phyloP scores from a whole-genome alignment of 2,329 filamentous ascomycete genomes.

The Thielaviopsis cerberus region DNA sequence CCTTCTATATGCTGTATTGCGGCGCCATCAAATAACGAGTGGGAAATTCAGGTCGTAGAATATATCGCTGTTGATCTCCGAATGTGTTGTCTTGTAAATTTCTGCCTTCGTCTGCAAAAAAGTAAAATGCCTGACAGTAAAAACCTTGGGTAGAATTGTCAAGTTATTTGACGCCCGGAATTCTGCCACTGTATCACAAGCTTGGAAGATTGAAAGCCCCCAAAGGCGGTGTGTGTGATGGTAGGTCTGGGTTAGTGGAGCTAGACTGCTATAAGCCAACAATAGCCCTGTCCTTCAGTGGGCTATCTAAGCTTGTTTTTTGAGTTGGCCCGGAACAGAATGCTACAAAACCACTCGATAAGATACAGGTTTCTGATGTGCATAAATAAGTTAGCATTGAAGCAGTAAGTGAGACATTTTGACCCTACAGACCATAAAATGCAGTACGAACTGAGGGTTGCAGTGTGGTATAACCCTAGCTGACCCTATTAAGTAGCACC shows the following conservation, averaged over 20 bases:
- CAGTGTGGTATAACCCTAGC: neutral
- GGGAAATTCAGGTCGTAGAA: too few relatives aligned
- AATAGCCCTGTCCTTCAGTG: neutral
- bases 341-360: too few relatives aligned
- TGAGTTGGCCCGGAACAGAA: too few relatives aligned
- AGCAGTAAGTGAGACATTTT: neutral
- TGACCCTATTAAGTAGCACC: neutral
- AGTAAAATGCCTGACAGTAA: neutral
- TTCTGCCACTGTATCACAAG: slow-evolving; percentile 11
- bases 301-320: too few relatives aligned
- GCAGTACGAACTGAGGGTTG: neutral
- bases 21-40: too few relatives aligned
- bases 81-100: too few relatives aligned
- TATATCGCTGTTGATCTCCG: neutral
- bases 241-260: neutral
- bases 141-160: neutral
- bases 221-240: slow-evolving; percentile 4
- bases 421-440: too few relatives aligned
- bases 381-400: too few relatives aligned
- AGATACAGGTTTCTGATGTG: too few relatives aligned
- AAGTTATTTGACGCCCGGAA: slow-evolving; percentile 4
- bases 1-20: too few relatives aligned
- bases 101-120: too few relatives aligned
- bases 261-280: neutral
- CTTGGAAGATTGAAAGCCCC: neutral